Conservation (phyloP, 208 protist species). For the Leishmania aethiopica region DNA sequence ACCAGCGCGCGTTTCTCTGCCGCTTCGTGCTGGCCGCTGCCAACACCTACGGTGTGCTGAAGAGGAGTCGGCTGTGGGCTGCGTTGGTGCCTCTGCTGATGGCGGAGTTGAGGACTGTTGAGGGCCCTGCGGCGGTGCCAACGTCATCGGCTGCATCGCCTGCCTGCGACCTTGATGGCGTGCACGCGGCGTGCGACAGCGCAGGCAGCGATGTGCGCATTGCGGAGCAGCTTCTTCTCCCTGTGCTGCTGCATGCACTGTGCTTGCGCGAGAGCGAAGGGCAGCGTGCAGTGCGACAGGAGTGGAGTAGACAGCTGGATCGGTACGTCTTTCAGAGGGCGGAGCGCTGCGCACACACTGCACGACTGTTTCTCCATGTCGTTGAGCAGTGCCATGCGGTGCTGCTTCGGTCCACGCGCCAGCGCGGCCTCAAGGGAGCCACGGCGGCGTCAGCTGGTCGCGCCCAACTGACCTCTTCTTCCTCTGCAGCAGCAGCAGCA, state of each 20-base stretch:
- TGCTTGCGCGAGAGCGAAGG: slow-evolving; percentile 51
- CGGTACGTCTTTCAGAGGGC: slow-evolving; percentile 32
- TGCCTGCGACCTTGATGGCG: neutral
- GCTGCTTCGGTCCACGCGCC: slow-evolving; percentile 39
- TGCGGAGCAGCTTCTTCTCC: slow-evolving; percentile 41
- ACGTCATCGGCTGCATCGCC: neutral
- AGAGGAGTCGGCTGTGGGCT: slow-evolving; percentile 22
- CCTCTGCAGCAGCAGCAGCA: neutral
- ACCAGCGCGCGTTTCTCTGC: slow-evolving; percentile 50
- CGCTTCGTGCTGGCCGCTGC: slow-evolving; percentile 54
- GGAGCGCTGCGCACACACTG: slow-evolving; percentile 21
- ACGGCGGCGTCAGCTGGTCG: neutral
- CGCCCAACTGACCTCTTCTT: too few relatives aligned
- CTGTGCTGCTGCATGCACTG: slow-evolving; percentile 65
- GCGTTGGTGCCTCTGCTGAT: slow-evolving; percentile 35
- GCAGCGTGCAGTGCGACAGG: slow-evolving; percentile 32
- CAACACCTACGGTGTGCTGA: slow-evolving; percentile 46
- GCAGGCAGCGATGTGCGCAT: slow-evolving; percentile 1
- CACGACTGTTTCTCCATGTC: slow-evolving; percentile 45
- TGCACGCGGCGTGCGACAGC: neutral
- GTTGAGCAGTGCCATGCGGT: slow-evolving; percentile 47
- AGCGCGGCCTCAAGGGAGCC: slow-evolving; percentile 38
- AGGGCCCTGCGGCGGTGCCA: neutral
- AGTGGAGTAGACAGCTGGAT: slow-evolving; percentile 49
- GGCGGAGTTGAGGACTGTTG: slow-evolving; percentile 14